These are phyloP conservation scores for Hypoxylon sp. DNA, from an alignment of 2,329 filamentous ascomycete genomes.

Conservation along the genomic window DNA sequence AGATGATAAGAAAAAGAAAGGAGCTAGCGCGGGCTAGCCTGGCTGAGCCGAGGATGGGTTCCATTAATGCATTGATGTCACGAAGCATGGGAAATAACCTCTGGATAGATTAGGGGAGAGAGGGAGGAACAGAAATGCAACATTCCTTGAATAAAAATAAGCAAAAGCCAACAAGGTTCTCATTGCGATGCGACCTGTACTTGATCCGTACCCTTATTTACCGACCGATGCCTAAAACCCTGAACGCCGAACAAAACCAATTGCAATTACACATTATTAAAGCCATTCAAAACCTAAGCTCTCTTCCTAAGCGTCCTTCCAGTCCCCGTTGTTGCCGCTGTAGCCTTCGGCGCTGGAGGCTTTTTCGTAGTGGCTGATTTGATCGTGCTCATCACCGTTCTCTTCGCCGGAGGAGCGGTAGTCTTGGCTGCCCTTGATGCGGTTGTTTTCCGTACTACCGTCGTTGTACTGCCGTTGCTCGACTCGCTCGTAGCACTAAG, in stretches of 20 bases:
- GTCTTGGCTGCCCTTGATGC: slow-evolving; percentile 57
- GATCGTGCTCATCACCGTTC: slow-evolving; percentile 68
- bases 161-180: slow-evolving; percentile 37
- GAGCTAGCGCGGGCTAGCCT: slow-evolving; percentile 37
- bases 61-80: slow-evolving; percentile 15
- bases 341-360: slow-evolving; percentile 60
- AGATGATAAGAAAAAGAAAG: slow-evolving; percentile 92
- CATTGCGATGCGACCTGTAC: slow-evolving; percentile 37
- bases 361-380: slow-evolving; percentile 67
- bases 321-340: slow-evolving; percentile 60
- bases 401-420: slow-evolving; percentile 61
- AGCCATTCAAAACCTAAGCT: slow-evolving; percentile 52
- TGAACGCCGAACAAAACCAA: slow-evolving; percentile 43
- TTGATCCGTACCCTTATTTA: slow-evolving; percentile 28
- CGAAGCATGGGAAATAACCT: slow-evolving; percentile 10
- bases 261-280: slow-evolving; percentile 35
- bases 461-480: slow-evolving; percentile 75
- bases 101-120: slow-evolving; percentile 12
- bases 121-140: slow-evolving; percentile 1
- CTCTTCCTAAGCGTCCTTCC: slow-evolving; percentile 70
- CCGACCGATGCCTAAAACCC: slow-evolving; percentile 13
- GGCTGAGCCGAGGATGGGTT: slow-evolving; percentile 5
- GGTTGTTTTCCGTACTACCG: slow-evolving; percentile 70
- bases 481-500: slow-evolving; percentile 73
- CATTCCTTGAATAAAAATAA: slow-evolving; percentile 33